Conservation (phyloP, 2,329 filamentous ascomycete genomes). For the Arthrinium puccinioides region DNA sequence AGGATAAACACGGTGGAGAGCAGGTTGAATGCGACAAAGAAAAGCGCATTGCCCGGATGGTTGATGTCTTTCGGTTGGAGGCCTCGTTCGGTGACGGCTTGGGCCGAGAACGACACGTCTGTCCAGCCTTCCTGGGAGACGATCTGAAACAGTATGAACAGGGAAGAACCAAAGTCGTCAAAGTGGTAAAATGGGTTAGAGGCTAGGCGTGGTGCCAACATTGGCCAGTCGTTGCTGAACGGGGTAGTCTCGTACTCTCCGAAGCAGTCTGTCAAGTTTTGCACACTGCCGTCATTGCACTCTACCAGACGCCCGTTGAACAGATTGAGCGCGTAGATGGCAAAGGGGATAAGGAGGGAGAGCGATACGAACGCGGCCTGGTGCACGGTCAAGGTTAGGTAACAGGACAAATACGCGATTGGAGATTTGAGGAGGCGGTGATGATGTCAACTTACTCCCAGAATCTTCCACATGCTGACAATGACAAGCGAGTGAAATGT, state of each 20-base stretch:
- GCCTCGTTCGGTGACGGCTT: slow-evolving; percentile 71
- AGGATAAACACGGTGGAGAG: slow-evolving; percentile 93
- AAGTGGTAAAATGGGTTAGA: slow-evolving; percentile 84
- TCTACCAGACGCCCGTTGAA: slow-evolving; percentile 74
- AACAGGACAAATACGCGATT: neutral
- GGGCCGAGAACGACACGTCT: slow-evolving; percentile 80
- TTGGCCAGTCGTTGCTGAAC: slow-evolving; percentile 66
- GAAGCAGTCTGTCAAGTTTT: slow-evolving; percentile 63
- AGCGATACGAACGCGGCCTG: slow-evolving; percentile 85
- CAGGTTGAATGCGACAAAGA: slow-evolving; percentile 95
- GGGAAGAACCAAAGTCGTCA: slow-evolving; percentile 85
- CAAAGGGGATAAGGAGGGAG: slow-evolving; percentile 90
- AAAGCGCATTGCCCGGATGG: slow-evolving; percentile 79
- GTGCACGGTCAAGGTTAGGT: slow-evolving; percentile 13
- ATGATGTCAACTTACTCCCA: slow-evolving; percentile 54
- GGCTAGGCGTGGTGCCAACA: slow-evolving; percentile 76
- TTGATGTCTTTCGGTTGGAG: slow-evolving; percentile 64
- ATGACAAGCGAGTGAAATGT: slow-evolving; percentile 97
- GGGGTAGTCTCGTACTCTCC: slow-evolving; percentile 74
- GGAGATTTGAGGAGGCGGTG: too few relatives aligned
- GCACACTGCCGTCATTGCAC: slow-evolving; percentile 67
- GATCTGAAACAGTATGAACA: slow-evolving; percentile 98
- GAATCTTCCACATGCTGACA: slow-evolving; percentile 86
- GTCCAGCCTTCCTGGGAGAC: slow-evolving; percentile 98
- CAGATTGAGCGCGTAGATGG: slow-evolving; percentile 89